These are phyloP conservation scores for Cladosporium cucumerinum DNA, from an alignment of 2,329 filamentous ascomycete species.

Conservation along the genomic window DNA sequence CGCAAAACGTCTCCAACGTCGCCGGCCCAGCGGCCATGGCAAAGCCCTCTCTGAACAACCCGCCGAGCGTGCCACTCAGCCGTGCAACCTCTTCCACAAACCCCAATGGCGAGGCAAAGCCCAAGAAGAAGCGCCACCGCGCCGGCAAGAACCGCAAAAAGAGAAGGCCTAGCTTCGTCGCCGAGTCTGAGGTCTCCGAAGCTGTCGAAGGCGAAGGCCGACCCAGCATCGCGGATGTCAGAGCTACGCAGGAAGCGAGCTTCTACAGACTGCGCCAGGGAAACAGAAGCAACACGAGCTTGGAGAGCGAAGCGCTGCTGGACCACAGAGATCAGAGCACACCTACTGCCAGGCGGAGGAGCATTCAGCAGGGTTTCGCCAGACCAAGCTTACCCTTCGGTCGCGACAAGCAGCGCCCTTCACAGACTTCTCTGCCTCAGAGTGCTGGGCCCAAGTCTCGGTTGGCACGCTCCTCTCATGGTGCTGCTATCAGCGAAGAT, in stretches of 20 bases:
- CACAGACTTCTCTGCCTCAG: slow-evolving; percentile 20
- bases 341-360: slow-evolving; percentile 42
- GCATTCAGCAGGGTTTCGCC: slow-evolving; percentile 38
- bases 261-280: slow-evolving; percentile 52
- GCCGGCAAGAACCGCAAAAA: slow-evolving; percentile 71
- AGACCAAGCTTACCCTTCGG: slow-evolving; percentile 27
- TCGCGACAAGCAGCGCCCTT: slow-evolving; percentile 23
- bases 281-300: slow-evolving; percentile 75
- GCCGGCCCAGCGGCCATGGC: slow-evolving; percentile 15
- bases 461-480: slow-evolving; percentile 16
- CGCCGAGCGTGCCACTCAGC: slow-evolving; percentile 9
- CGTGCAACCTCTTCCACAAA: slow-evolving; percentile 8
- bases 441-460: slow-evolving; percentile 18
- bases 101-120: slow-evolving; percentile 11
- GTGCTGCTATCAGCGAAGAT: slow-evolving; percentile 44
- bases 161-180: slow-evolving; percentile 77
- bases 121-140: slow-evolving; percentile 66
- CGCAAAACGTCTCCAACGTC: slow-evolving; percentile 13
- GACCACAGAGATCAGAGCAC: slow-evolving; percentile 66
- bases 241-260: slow-evolving; percentile 40
- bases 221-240: slow-evolving; percentile 36
- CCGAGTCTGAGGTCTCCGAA: slow-evolving; percentile 56
- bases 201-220: slow-evolving; percentile 49
- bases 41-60: slow-evolving; percentile 5
- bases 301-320: slow-evolving; percentile 83